Conservation (phyloP, 768 basidiomycete genomes). For the Suillus lakei region DNA sequence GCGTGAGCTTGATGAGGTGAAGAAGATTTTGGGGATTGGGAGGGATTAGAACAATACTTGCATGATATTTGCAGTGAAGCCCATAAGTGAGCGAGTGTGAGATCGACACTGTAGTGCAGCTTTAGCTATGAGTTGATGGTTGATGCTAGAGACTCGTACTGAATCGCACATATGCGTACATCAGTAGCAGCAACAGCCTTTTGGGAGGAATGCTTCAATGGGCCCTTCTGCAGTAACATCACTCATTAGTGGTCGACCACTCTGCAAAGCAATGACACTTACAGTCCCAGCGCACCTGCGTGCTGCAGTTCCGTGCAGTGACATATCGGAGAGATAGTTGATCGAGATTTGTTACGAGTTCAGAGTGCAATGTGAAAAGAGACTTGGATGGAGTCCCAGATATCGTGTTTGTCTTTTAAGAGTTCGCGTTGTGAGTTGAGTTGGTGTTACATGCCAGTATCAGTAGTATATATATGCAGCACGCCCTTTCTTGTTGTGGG, state of each 20-base stretch:
- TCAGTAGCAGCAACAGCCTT: not conserved
- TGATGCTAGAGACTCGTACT: slow-evolving; percentile 79
- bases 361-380: not conserved
- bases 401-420: not conserved
- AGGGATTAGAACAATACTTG: too few relatives aligned
- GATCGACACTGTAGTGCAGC: slow-evolving; percentile 95
- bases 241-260: not conserved
- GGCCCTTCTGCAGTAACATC: not conserved
- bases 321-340: not conserved
- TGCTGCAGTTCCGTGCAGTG: not conserved
- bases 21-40: too few relatives aligned
- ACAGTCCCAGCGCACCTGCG: not conserved
- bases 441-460: not conserved
- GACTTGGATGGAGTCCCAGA: not conserved
- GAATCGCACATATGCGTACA: too few relatives aligned
- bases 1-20: too few relatives aligned
- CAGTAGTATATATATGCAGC: not conserved
- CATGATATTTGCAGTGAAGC: too few relatives aligned
- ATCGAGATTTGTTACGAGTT: not conserved
- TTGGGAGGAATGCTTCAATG: not conserved
- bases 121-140: slow-evolving; percentile 87
- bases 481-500: too few relatives aligned
- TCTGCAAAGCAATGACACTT: not conserved
- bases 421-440: not conserved
- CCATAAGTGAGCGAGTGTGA: slow-evolving; percentile 93